Percentiles rank a stretch among this genome's conserved stretches.
These are phyloP conservation scores for Obelidium mucronatum DNA, from an alignment of 192 early-diverging fungal species.

Conservation along the genomic window DNA sequence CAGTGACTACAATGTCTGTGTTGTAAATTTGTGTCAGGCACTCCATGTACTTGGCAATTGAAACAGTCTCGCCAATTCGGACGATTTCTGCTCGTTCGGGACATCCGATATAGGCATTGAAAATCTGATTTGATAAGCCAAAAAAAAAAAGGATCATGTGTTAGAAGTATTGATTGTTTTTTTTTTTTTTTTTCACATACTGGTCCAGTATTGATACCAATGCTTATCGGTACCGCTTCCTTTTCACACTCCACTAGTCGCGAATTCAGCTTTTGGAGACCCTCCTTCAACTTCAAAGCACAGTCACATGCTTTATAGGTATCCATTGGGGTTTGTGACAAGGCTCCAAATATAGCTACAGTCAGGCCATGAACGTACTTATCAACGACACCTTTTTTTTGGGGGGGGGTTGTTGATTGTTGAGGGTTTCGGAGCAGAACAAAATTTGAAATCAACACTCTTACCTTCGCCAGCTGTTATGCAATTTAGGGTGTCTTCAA, in stretches of 20 bases:
- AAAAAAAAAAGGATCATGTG: background rate
- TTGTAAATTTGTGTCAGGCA: constrained; percentile 1
- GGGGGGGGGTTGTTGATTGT: no score
- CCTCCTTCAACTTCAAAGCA: background rate
- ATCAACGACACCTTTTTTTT: constrained; percentile 17
- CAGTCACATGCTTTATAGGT: constrained; percentile 21
- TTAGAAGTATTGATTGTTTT: no score
- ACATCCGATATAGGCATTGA: constrained; percentile 5
- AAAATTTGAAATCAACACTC: background rate
- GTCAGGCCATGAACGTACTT: constrained; percentile 4
- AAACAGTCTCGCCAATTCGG: constrained; percentile 10
- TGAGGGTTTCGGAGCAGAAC: no score
- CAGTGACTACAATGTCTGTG: constrained; percentile 14
- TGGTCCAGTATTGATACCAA: constrained; percentile 24
- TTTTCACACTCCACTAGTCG: background rate
- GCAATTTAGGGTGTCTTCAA: background rate
- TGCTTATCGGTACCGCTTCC: background rate
- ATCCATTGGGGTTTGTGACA: background rate
- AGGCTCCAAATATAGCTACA: constrained; percentile 17
- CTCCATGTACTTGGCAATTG: constrained; percentile 22
- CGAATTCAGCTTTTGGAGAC: background rate
- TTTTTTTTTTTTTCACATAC: constrained; percentile 2
- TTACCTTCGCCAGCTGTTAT: constrained; percentile 5
- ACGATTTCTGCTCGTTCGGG: constrained; percentile 18
- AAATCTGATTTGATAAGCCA: background rate